These are phyloP conservation scores for Paspalum notatum DNA, from an alignment of 176 grass and related monocot genomes.

Conservation along the genomic window DNA sequence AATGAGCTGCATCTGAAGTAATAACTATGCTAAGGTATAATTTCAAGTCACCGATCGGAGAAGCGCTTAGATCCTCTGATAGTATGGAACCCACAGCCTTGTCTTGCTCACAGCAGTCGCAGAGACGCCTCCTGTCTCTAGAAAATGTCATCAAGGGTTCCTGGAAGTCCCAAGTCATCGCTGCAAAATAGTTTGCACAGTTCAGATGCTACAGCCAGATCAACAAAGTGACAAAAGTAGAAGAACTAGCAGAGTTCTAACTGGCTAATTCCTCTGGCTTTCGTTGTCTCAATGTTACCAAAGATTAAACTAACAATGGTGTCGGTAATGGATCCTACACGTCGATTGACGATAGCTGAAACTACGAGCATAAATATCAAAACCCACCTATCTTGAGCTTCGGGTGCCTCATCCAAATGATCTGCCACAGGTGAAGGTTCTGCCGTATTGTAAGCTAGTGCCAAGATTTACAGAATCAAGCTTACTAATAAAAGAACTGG, in stretches of 20 bases:
- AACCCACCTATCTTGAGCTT: constrained; percentile 25
- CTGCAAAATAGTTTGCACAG: constrained; percentile 42
- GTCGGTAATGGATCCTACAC: background rate
- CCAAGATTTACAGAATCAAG: constrained; percentile 32
- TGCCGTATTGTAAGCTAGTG: background rate
- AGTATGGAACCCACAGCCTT: background rate
- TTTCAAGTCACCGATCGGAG: background rate
- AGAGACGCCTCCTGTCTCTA: background rate
- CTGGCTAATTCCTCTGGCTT: background rate
- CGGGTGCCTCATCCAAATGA: background rate
- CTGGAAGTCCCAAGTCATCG: constrained; percentile 32
- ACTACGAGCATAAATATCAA: constrained; percentile 17
- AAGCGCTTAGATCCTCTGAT: background rate
- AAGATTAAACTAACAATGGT: background rate
- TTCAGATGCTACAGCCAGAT: constrained; percentile 24
- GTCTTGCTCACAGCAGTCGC: background rate
- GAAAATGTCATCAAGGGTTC: constrained; percentile 16
- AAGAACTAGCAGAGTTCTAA: background rate
- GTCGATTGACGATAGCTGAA: constrained; percentile 17
- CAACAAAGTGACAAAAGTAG: no score
- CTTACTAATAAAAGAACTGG: background rate
- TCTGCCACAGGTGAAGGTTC: background rate
- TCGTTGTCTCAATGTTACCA: background rate
- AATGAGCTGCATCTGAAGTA: background rate
- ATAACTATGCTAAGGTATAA: background rate